Percentiles rank a stretch among this genome's conserved stretches.
phyloP scores from a whole-genome alignment of 2,329 filamentous ascomycete genomes.

The Fusarium sp. region DNA sequence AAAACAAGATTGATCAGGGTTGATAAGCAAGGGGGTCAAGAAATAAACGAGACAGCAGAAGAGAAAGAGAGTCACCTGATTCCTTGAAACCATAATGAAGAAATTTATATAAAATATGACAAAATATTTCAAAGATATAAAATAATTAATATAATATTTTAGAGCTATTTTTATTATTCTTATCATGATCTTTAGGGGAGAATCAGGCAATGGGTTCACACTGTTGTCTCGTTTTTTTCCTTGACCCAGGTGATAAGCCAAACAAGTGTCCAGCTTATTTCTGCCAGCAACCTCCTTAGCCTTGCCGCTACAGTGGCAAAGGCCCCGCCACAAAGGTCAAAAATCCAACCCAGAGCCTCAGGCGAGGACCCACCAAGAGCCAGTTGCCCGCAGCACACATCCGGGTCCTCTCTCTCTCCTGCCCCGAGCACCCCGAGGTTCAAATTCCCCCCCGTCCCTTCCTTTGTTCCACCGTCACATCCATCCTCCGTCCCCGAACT shows the following conservation, averaged over 20 bases:
- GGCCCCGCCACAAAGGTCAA: slow-evolving; percentile 32
- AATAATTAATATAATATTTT: no score
- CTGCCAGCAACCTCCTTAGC: background rate
- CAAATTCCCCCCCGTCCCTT: slow-evolving; percentile 33
- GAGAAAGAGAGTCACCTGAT: no score
- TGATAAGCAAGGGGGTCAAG: no score
- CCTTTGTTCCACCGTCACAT: slow-evolving; percentile 9
- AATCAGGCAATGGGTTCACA: no score
- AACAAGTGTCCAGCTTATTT: background rate
- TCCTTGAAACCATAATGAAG: no score
- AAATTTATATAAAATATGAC: no score
- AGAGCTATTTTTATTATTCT: no score
- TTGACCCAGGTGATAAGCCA: no score
- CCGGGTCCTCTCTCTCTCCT: slow-evolving; percentile 16
- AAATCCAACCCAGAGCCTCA: slow-evolving; percentile 39
- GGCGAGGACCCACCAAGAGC: slow-evolving; percentile 35
- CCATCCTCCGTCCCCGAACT: slow-evolving; percentile 19
- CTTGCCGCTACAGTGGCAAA: slow-evolving; percentile 28
- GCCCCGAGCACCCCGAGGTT: slow-evolving; percentile 32
- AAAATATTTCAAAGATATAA: no score
- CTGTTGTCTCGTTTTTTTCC: no score
- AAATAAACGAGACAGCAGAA: no score
- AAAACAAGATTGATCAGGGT: background rate
- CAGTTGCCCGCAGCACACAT: slow-evolving; percentile 10
- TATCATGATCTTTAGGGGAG: no score